Base-by-base conservation (phyloP, 2,329 filamentous ascomycete species). In the Mariannaea elegans region DNA sequence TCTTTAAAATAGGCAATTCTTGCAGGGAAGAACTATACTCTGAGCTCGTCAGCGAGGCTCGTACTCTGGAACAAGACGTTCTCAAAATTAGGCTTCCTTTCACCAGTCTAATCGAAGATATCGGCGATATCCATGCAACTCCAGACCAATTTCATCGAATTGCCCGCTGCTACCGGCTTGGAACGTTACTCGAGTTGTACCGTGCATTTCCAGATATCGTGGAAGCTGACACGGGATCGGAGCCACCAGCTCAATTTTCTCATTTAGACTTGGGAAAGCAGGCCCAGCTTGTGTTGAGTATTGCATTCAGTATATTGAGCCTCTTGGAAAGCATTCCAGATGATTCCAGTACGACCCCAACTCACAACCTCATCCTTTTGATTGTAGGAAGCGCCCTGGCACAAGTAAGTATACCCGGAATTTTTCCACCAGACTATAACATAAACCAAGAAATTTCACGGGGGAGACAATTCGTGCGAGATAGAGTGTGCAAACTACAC, bases 371-470 rank as follows among this genome's bases (percentile, higher is more conserved):
- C 1, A 38, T 61, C 1, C 31, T 65, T 3, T 2, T 65, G 9
- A 63, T 65, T 7, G 56, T 52, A 1, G 59, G 64, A 5, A 56
- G 62, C 21, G 53, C 51, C 2, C 21, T 65, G 2, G 42, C 49
- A 1, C 32, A 32, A 0, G 13, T 52, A 1, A 13, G 12, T 3
- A 14, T 5, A 14, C 14, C n/a, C 39, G 1, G 39, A 14, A 1
- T 10, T 9, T n/a, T n/a, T n/a, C n/a, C n/a, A n/a, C n/a, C n/a
- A n/a, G n/a, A n/a, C 21, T 14, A n/a, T 1, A 16, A 27, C 6
- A 14, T 55, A 7, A 49, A 50, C 7, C 21, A 34, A 7, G 38
- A 44, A 1, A n/a, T 32, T 7, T 7, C 32, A 4, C 39, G 38
- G 4, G 19, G 58, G 27, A 34, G 64, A 8, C 7, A 12, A 1